Conservation (phyloP, 768 basidiomycete genomes). For the Boletellus sp. region DNA sequence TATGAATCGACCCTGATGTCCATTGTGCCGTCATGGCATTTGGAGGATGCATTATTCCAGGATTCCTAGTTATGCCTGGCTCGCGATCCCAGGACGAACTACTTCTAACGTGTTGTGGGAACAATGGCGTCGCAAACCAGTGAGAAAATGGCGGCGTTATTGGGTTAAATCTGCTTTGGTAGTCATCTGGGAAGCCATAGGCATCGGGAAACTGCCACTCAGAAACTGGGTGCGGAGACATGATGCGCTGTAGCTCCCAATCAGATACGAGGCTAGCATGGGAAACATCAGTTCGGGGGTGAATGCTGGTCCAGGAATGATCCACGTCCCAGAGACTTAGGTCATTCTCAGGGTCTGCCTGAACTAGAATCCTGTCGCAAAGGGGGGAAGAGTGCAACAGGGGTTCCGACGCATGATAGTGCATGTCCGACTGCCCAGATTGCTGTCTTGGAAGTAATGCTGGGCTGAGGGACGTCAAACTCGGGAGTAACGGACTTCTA, state of each 20-base stretch:
- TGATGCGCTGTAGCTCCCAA: constrained; percentile 2
- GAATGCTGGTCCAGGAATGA: neutral
- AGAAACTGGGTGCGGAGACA: neutral
- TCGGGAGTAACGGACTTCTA: constrained; percentile 1
- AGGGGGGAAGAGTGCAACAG: neutral
- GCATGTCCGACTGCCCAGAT: neutral
- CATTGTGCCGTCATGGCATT: constrained; percentile 4
- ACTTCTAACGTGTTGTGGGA: constrained; percentile 1
- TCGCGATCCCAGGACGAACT: constrained; percentile 3
- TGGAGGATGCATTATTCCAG: neutral
- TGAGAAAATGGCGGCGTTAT: neutral
- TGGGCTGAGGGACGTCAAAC: neutral
- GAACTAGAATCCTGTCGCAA: neutral
- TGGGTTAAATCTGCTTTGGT: neutral
- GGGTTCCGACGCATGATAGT: neutral
- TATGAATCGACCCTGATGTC: neutral
- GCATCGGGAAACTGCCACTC: constrained; percentile 7
- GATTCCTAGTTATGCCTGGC: neutral
- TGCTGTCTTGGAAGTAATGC: neutral
- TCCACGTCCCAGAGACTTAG: neutral
- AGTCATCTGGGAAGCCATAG: constrained; percentile 2
- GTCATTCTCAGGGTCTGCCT: neutral
- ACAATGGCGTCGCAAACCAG: neutral
- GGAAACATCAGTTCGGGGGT: neutral
- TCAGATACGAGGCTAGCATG: neutral